phyloP scores from a whole-genome alignment of 305 asterid genomes.

The Solanum hybrid region DNA sequence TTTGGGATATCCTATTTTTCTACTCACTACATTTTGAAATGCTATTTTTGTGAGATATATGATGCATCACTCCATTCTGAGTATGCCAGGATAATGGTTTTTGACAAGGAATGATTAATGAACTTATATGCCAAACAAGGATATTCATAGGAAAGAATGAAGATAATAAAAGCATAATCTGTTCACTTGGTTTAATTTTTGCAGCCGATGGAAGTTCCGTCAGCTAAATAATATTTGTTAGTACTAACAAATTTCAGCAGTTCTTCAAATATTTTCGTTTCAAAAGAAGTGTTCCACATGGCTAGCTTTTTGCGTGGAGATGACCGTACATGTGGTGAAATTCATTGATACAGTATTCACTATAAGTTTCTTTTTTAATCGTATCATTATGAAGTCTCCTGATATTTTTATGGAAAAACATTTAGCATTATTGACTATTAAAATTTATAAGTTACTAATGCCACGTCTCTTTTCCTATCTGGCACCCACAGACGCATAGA shows the following conservation, averaged over 20 bases:
- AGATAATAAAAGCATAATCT: background rate
- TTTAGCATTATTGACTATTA: background rate
- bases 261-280: background rate
- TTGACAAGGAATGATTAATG: background rate
- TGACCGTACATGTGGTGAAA: background rate
- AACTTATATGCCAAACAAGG: background rate
- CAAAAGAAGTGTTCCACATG: background rate
- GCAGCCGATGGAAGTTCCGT: background rate
- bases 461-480: background rate
- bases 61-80: background rate
- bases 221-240: background rate
- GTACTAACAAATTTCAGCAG: background rate
- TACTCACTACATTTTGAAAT: background rate
- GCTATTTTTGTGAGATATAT: background rate
- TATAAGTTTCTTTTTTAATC: background rate
- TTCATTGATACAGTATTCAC: background rate
- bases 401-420: background rate
- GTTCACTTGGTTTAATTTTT: background rate
- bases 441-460: background rate
- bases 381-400: background rate
- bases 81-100: background rate
- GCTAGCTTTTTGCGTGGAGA: background rate
- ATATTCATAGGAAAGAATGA: background rate
- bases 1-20: background rate
- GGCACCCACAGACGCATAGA: background rate